Percentiles rank a stretch among this genome's conserved stretches.
phyloP scores from a whole-genome alignment of 495 filamentous ascomycete genomes.

The Symbiotaphrina buchneri region DNA sequence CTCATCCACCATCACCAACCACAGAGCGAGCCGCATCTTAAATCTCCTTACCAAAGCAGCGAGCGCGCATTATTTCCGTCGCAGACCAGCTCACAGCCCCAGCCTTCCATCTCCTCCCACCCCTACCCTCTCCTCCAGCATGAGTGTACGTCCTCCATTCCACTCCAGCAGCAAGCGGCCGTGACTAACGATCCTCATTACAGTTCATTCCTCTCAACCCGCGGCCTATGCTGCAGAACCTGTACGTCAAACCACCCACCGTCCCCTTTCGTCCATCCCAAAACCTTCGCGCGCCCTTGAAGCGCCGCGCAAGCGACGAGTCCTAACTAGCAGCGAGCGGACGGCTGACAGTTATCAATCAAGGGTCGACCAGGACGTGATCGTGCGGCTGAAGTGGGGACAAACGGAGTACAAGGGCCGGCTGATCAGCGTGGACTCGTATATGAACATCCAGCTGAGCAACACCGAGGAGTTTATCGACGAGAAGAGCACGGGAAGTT shows the following conservation, averaged over 20 bases:
- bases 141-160: conserved; percentile 4
- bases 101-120: neutral
- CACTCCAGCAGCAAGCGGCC: neutral
- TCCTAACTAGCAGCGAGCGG: conserved; percentile 1
- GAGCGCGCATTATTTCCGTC: no score
- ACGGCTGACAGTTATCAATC: conserved; percentile 5
- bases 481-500: conserved; percentile 56
- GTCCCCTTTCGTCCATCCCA: neutral
- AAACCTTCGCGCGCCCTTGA: neutral
- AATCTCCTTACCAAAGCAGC: no score
- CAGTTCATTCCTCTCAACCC: conserved; percentile 78
- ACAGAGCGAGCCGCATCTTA: no score
- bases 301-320: neutral
- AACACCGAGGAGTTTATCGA: conserved; percentile 82
- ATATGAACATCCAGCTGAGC: conserved; percentile 93
- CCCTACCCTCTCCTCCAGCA: neutral
- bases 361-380: conserved; percentile 72
- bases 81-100: no score
- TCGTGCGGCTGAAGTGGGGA: conserved; percentile 92
- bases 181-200: neutral
- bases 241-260: conserved; percentile 43
- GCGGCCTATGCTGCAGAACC: conserved; percentile 66
- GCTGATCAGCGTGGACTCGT: conserved; percentile 82
- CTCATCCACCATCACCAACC: no score
- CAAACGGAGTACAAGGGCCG: conserved; percentile 89